These are phyloP conservation scores for Cardamine resedifolia DNA, from an alignment of 345 rosid species.

Conservation along the genomic window DNA sequence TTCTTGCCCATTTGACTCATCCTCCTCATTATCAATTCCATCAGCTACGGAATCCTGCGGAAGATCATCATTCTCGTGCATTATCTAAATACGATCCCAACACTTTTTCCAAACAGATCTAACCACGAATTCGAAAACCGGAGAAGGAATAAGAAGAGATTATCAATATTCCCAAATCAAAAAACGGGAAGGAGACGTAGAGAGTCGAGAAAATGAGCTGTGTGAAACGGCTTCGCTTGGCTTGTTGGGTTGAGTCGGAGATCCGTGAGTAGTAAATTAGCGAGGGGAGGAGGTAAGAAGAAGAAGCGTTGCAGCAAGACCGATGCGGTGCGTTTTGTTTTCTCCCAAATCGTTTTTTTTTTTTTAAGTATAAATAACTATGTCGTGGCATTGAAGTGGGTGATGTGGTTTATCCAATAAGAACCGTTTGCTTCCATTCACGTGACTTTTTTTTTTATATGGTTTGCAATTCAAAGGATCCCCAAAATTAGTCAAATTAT, in stretches of 20 bases:
- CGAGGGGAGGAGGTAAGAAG: conserved; percentile 5
- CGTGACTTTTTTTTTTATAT: conserved; percentile 1
- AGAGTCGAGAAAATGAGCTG: neutral
- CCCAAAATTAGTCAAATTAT: conserved; percentile 3
- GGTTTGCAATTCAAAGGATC: conserved; percentile 1
- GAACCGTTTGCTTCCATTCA: conserved; percentile 13
- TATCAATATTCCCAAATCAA: neutral
- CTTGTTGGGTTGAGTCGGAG: neutral
- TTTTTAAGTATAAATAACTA: neutral
- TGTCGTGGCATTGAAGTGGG: conserved; percentile 32
- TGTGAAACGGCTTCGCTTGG: conserved; percentile 12
- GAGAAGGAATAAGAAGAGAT: neutral
- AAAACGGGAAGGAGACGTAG: neutral
- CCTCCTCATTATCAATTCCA: conserved; percentile 34
- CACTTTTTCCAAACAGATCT: conserved; percentile 38
- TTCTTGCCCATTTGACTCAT: conserved; percentile 22
- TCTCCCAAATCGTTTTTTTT: neutral
- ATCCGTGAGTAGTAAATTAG: conserved; percentile 22
- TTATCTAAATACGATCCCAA: conserved; percentile 30
- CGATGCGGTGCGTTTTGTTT: conserved; percentile 42
- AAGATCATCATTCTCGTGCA: conserved; percentile 48
- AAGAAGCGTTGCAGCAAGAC: conserved; percentile 33
- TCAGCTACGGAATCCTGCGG: conserved; percentile 33
- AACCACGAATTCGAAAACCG: conserved; percentile 1
- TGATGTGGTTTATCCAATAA: conserved; percentile 38